Evolutionary conservation across 495 filamentous ascomycete genomes (phyloP), one percentile per base, ranked within the genome.

Genomic region (Apiosordaria backusii): DNA sequence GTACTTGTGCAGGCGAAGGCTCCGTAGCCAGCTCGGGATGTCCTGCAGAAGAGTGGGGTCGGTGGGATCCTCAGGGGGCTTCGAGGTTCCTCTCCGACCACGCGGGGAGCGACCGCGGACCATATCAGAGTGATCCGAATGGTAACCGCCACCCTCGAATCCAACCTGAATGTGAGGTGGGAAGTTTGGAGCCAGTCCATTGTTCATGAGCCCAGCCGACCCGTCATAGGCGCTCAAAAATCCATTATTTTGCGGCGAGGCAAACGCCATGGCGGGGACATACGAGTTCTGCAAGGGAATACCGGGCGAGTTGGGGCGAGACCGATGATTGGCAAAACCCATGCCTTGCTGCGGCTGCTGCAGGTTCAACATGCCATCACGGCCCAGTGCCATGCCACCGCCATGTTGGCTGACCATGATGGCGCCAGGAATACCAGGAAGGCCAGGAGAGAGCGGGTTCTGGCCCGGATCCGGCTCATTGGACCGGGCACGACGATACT

Each of bases 61-160:
- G 15, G 94, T 97, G 10, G 95, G 95, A 74, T 99, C 95, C 81
- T 99, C 95, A 52, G 95, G 95, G 35, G 95, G 95, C 84, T 97
- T 97, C 53, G 92, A 97, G 79, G 89, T 97, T 68, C 96, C 95
- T 71, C 95, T 86, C 62, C 94, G 87, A 74, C 95, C 95, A 71
- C 95, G 88, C 63, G 95, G 96, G 63, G 93, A 97, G 54, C 95
- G 88, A 59, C 96, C 96, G 60, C 95, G 90, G 52, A 85, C 84
- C 76, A 95, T 89, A 68, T 96, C 93, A 13, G 92, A 93, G 71
- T 96, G 92, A 75, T 99, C 95, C 22, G 93, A 97, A 53, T 97
- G 83, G 78, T 98, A 98, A 55, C 96, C 95, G 77, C 94, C 93
- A 66, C 79, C 85, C 35, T 77, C 81, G 60, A 86, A 85, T 63